These are phyloP conservation scores for Zizania palustris DNA, from an alignment of 202 grass and related monocot species.

Conservation along the genomic window DNA sequence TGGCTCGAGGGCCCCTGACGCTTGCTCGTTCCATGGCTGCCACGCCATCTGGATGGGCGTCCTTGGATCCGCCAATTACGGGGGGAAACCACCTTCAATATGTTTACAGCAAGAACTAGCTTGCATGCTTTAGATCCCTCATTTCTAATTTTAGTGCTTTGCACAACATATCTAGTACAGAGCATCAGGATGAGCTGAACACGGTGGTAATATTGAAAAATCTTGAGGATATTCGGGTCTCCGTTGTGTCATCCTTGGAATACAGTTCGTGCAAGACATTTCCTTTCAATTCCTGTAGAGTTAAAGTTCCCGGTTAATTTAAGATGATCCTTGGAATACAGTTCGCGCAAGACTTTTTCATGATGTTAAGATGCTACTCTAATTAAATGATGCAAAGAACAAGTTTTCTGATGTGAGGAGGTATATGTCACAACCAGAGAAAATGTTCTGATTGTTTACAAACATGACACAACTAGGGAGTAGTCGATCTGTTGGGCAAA, in stretches of 20 bases:
- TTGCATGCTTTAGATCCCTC: constrained; percentile 12
- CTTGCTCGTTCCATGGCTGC: neutral
- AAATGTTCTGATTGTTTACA: neutral
- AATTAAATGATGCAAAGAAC: neutral
- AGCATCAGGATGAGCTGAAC: too few relatives aligned
- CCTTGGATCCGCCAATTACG: constrained; percentile 6
- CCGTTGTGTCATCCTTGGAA: neutral
- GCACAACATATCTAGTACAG: neutral
- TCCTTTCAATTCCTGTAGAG: neutral
- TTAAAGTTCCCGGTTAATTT: neutral
- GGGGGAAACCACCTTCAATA: neutral
- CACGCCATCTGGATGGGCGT: too few relatives aligned
- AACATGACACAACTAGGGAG: neutral
- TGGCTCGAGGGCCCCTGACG: neutral
- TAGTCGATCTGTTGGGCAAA: neutral
- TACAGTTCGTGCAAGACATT: neutral
- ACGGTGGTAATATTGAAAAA: neutral
- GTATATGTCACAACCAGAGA: neutral
- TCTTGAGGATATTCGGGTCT: neutral
- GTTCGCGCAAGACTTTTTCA: too few relatives aligned
- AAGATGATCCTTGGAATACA: too few relatives aligned
- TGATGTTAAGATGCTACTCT: too few relatives aligned
- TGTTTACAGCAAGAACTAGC: neutral
- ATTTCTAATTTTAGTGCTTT: neutral
- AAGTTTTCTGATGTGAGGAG: neutral